Percentiles rank a stretch among this genome's conserved stretches.
Evolutionary conservation across 331 rosid species (phyloP).

Genomic region (Rosa hybrid): DNA sequence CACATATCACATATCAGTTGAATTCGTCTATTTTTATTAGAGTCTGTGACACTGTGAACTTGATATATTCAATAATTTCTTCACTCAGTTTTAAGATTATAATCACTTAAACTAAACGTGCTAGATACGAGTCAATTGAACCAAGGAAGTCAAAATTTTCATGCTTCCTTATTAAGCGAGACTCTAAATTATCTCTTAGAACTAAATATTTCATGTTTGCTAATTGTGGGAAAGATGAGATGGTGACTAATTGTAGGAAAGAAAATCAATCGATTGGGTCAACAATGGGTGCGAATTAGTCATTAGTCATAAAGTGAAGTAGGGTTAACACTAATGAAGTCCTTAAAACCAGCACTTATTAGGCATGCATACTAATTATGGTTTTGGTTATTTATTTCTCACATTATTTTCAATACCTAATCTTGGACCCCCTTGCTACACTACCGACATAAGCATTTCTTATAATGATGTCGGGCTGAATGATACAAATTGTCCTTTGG

Average conservation of each 20-base stretch:
- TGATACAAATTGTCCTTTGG: slow-evolving; percentile 29
- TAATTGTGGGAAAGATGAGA: background rate
- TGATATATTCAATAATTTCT: background rate
- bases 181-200: background rate
- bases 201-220: background rate
- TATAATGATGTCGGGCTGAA: slow-evolving; percentile 40
- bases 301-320: background rate
- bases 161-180: slow-evolving; percentile 12
- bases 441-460: slow-evolving; percentile 46
- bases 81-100: background rate
- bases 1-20: no score
- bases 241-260: background rate
- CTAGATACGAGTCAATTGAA: slow-evolving; percentile 10
- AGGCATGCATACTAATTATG: slow-evolving; percentile 20
- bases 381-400: background rate
- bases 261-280: slow-evolving; percentile 2
- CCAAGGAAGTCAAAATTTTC: slow-evolving; percentile 27
- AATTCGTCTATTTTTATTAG: no score
- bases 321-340: slow-evolving; percentile 18
- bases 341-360: slow-evolving; percentile 26
- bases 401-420: slow-evolving; percentile 16
- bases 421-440: slow-evolving; percentile 29
- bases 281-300: slow-evolving; percentile 2
- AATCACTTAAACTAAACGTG: background rate
- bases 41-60: background rate